Evolutionary conservation across 768 basidiomycete genomes (phyloP).

Genomic region (Erythrobasidium yunnanense): DNA sequence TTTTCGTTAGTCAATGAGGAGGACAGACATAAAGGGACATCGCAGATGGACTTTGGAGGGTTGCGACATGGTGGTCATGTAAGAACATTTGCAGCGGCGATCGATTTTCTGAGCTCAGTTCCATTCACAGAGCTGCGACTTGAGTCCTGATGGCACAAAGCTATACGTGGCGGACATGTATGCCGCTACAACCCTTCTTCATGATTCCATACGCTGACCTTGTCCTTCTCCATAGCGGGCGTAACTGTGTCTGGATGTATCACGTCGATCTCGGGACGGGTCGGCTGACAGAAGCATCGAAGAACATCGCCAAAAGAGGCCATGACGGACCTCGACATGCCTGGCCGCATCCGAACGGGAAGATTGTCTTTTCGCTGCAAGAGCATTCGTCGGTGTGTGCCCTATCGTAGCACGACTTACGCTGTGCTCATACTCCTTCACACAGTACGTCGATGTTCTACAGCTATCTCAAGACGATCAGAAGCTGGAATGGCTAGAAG

Average conservation of each 20-base stretch:
- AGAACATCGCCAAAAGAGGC: constrained; percentile 31
- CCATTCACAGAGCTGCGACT: constrained; percentile 27
- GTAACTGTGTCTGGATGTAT: constrained; percentile 38
- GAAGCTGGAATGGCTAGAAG: constrained; percentile 24
- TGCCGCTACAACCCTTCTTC: neutral
- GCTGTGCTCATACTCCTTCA: neutral
- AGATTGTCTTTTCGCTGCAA: constrained; percentile 37
- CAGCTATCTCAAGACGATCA: constrained; percentile 8
- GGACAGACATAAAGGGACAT: constrained; percentile 5
- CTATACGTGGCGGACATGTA: constrained; percentile 39
- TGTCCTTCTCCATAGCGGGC: constrained; percentile 28
- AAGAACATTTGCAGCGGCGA: constrained; percentile 3
- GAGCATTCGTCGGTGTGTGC: constrained; percentile 36
- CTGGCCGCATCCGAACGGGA: constrained; percentile 37
- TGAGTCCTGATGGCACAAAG: constrained; percentile 36
- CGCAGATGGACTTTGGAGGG: constrained; percentile 39
- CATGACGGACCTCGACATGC: constrained; percentile 38
- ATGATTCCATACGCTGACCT: neutral
- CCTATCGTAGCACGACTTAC: neutral
- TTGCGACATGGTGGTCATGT: constrained; percentile 37
- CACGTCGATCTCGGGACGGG: constrained; percentile 26
- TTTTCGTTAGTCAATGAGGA: constrained; percentile 24
- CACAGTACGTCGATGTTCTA: constrained; percentile 18
- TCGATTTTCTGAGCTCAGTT: neutral
- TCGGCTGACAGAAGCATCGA: constrained; percentile 22